Conservation (phyloP, 192 early-diverging fungal species). For the Gaertneriomyces sp. region DNA sequence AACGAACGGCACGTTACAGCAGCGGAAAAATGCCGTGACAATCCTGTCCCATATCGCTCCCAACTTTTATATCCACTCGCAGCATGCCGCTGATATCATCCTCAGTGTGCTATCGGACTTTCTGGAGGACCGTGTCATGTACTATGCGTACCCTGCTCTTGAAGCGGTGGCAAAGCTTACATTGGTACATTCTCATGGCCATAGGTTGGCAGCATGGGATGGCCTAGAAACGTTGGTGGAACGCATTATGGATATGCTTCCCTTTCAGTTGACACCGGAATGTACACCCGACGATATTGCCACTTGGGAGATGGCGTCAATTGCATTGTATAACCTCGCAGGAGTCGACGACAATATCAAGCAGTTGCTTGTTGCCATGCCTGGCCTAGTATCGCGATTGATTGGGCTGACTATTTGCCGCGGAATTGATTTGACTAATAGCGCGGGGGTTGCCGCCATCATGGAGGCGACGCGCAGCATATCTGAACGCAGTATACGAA, state of each 20-base stretch:
- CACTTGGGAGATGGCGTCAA: slow-evolving; percentile 25
- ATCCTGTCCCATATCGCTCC: slow-evolving; percentile 62
- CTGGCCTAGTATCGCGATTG: slow-evolving; percentile 5
- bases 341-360: background rate
- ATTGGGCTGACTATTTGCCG: background rate
- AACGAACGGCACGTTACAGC: slow-evolving; percentile 43
- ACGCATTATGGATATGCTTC: slow-evolving; percentile 7
- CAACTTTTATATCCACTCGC: slow-evolving; percentile 40
- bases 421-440: background rate
- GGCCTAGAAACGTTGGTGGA: background rate
- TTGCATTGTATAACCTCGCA: slow-evolving; percentile 18
- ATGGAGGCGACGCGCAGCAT: slow-evolving; percentile 11
- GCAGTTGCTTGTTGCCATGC: slow-evolving; percentile 21
- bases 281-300: slow-evolving; percentile 23
- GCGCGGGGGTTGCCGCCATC: background rate
- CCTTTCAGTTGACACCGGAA: slow-evolving; percentile 5
- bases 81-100: slow-evolving; percentile 38
- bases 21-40: slow-evolving; percentile 61
- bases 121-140: slow-evolving; percentile 51
- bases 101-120: slow-evolving; percentile 51
- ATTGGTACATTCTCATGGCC: slow-evolving; percentile 53
- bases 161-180: slow-evolving; percentile 62
- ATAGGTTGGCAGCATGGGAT: background rate
- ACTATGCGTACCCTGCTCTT: slow-evolving; percentile 59
- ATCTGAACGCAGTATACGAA: slow-evolving; percentile 19